These are phyloP conservation scores for Serendipita vermifera DNA, from an alignment of 768 basidiomycete species.

Conservation along the genomic window DNA sequence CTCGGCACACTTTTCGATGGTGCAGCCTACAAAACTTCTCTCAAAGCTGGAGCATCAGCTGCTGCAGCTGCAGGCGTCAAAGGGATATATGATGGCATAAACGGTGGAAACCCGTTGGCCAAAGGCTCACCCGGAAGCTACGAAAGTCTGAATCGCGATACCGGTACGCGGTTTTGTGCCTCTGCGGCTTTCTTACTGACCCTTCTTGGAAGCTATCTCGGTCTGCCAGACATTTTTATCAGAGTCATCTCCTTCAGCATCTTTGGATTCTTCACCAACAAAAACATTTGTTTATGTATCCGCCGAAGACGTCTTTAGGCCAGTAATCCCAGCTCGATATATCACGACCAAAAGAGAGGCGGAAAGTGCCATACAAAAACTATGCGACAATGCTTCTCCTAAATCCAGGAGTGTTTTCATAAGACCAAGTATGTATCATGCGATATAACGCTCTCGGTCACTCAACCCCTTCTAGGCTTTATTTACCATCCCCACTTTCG, in stretches of 20 bases:
- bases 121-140: slow-evolving; percentile 38
- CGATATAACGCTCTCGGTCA: slow-evolving; percentile 8
- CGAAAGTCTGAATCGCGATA: slow-evolving; percentile 74
- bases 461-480: slow-evolving; percentile 43
- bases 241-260: slow-evolving; percentile 15
- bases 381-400: slow-evolving; percentile 32
- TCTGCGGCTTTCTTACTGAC: slow-evolving; percentile 11
- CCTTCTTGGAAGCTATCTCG: slow-evolving; percentile 40
- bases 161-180: slow-evolving; percentile 44
- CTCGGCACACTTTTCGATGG: slow-evolving; percentile 82
- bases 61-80: background rate
- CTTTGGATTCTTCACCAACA: slow-evolving; percentile 33
- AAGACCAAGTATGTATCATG: slow-evolving; percentile 59
- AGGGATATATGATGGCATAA: background rate
- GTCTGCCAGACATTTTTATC: slow-evolving; percentile 66
- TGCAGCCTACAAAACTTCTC: slow-evolving; percentile 72
- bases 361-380: slow-evolving; percentile 50
- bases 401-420: slow-evolving; percentile 63
- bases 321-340: slow-evolving; percentile 72
- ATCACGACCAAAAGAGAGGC: slow-evolving; percentile 92
- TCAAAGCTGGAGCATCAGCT: slow-evolving; percentile 24
- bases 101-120: slow-evolving; percentile 22
- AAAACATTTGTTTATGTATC: slow-evolving; percentile 77
- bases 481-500: slow-evolving; percentile 93
- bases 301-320: slow-evolving; percentile 86